These are phyloP conservation scores for Quercus suber DNA, from an alignment of 306 rosid species.

Conservation along the genomic window DNA sequence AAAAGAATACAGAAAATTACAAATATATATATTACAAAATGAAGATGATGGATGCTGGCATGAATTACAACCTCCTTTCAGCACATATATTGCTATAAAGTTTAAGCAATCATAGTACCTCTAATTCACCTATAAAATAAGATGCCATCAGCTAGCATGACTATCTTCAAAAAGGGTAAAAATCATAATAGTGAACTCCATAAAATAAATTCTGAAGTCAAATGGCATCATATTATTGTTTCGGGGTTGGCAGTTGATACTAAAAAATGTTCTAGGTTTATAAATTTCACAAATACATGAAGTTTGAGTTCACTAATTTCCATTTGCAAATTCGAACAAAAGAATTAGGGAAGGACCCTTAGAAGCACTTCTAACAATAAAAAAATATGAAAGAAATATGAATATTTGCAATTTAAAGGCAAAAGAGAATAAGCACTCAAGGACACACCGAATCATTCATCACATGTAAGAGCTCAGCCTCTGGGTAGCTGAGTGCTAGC, in stretches of 20 bases:
- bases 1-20: neutral
- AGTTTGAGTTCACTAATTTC: neutral
- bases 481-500: conserved; percentile 90
- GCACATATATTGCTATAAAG: neutral
- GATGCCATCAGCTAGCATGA: too few relatives aligned
- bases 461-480: conserved; percentile 83
- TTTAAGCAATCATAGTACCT: neutral
- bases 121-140: neutral
- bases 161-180: neutral
- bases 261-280: neutral
- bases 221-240: neutral
- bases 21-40: neutral
- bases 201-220: neutral
- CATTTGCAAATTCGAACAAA: conserved; percentile 8
- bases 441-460: conserved; percentile 66
- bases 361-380: neutral
- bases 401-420: neutral
- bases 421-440: conserved; percentile 9
- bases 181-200: neutral
- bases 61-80: conserved; percentile 7
- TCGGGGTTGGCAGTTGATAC: neutral
- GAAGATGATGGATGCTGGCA: conserved; percentile 10
- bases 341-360: neutral
- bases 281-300: conserved; percentile 5
- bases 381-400: neutral